A percentile compares a stretch with the other conserved stretches of the same genome.
Conservation (phyloP, 441 rosid species). For the Populus hybrid region DNA sequence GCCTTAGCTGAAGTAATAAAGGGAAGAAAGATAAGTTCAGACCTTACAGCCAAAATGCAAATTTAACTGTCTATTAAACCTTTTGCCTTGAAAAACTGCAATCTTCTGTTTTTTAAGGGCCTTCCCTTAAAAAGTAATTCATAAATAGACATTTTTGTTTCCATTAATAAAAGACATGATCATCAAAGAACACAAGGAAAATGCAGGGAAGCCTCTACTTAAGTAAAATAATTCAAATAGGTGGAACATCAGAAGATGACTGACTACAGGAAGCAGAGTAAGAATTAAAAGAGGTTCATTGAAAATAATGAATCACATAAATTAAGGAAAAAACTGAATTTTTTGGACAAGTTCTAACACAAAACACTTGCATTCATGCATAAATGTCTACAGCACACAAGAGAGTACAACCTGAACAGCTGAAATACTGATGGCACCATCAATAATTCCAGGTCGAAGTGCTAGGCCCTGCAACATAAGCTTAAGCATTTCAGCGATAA, state of each 20-base stretch:
- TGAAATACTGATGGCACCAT: constrained; percentile 93
- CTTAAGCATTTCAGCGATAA: background rate
- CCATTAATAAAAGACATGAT: background rate
- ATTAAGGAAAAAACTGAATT: background rate
- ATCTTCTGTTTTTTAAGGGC: no score
- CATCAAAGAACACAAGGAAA: background rate
- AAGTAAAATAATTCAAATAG: background rate
- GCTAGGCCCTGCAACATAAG: constrained; percentile 66
- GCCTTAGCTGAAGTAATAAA: no score
- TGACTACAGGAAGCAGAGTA: background rate
- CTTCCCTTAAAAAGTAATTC: background rate
- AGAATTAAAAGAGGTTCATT: background rate
- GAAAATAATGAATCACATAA: background rate
- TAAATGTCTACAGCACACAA: background rate
- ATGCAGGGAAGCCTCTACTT: background rate
- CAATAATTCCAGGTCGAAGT: constrained; percentile 74
- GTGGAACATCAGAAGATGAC: background rate
- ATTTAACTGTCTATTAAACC: background rate
- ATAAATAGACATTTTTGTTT: no score
- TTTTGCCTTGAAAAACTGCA: background rate
- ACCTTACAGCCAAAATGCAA: background rate
- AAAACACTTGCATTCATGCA: background rate
- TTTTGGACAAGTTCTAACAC: background rate
- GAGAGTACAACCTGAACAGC: constrained; percentile 69
- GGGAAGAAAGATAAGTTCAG: no score